A percentile compares a stretch with the other conserved stretches of the same genome.
Conservation (phyloP, 176 grass and related monocot genomes). For the Paspalum vaginatum region DNA sequence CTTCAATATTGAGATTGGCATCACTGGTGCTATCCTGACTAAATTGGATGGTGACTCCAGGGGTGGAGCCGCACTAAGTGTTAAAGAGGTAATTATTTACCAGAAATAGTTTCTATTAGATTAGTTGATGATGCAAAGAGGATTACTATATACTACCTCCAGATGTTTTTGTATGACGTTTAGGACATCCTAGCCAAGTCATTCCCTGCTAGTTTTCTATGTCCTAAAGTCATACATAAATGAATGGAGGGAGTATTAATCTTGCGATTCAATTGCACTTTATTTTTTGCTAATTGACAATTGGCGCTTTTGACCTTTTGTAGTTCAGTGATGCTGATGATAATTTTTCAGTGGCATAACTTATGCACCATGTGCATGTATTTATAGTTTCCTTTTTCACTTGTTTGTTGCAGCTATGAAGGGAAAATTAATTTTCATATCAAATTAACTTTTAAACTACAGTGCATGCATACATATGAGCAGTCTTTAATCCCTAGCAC, state of each 20-base stretch:
- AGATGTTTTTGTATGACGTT: no score
- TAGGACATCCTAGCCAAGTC: no score
- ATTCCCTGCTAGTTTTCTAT: no score
- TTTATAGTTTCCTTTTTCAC: neutral
- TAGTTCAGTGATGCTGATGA: constrained; percentile 7
- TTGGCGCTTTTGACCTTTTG: neutral
- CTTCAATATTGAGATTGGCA: constrained; percentile 98
- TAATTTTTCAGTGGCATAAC: neutral
- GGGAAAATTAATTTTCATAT: neutral
- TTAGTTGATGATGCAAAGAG: neutral
- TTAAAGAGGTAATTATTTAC: constrained; percentile 73
- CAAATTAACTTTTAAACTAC: neutral
- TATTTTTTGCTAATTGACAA: constrained; percentile 24
- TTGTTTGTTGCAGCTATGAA: neutral
- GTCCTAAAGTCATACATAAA: no score
- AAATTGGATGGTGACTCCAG: constrained; percentile 96
- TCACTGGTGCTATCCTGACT: constrained; percentile 94
- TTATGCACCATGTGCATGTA: neutral
- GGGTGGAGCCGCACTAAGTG: constrained; percentile 96
- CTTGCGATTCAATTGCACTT: neutral
- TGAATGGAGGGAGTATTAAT: neutral
- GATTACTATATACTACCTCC: neutral
- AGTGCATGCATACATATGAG: constrained; percentile 9
- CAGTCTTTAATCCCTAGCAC: neutral
- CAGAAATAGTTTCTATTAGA: constrained; percentile 26